A percentile compares a stretch with the other conserved stretches of the same genome.
phyloP scores from a whole-genome alignment of 805 yeast genomes.

The Candida krabiensis region DNA sequence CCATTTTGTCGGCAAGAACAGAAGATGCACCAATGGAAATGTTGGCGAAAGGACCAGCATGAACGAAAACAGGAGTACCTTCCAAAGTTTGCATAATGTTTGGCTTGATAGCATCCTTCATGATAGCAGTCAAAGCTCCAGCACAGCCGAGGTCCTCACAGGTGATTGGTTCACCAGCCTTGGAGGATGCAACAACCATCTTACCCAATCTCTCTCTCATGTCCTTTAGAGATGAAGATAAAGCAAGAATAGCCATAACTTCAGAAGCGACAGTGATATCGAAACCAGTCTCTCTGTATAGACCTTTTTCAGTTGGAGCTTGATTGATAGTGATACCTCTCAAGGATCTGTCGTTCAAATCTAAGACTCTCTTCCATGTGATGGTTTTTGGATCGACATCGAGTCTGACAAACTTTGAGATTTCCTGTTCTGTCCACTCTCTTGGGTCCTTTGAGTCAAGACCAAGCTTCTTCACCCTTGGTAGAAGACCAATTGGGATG shows the following conservation, averaged over 20 bases:
- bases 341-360: slow-evolving; percentile 87
- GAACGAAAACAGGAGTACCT: slow-evolving; percentile 96
- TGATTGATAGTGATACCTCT: slow-evolving; percentile 88
- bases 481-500: slow-evolving; percentile 77
- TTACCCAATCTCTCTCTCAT: slow-evolving; percentile 85
- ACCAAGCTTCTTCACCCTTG: slow-evolving; percentile 78
- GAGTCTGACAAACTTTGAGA: slow-evolving; percentile 71
- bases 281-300: slow-evolving; percentile 83
- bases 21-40: slow-evolving; percentile 97
- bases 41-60: slow-evolving; percentile 98
- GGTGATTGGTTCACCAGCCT: slow-evolving; percentile 77
- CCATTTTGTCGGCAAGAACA: slow-evolving; percentile 89
- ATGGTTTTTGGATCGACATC: slow-evolving; percentile 89
- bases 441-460: slow-evolving; percentile 78
- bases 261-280: slow-evolving; percentile 97
- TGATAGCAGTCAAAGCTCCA: slow-evolving; percentile 91
- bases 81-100: slow-evolving; percentile 96
- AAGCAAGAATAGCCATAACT: slow-evolving; percentile 92
- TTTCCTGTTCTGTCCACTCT: slow-evolving; percentile 75
- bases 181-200: slow-evolving; percentile 84
- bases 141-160: slow-evolving; percentile 95
- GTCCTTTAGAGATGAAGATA: slow-evolving; percentile 74
- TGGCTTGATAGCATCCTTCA: slow-evolving; percentile 96
- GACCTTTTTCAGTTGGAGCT: slow-evolving; percentile 91
- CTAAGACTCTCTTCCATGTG: slow-evolving; percentile 91